Percentiles rank a stretch among this genome's conserved stretches.
Evolutionary conservation across 1,139 yeast species (phyloP).

Genomic region (Hansenula anomala): DNA sequence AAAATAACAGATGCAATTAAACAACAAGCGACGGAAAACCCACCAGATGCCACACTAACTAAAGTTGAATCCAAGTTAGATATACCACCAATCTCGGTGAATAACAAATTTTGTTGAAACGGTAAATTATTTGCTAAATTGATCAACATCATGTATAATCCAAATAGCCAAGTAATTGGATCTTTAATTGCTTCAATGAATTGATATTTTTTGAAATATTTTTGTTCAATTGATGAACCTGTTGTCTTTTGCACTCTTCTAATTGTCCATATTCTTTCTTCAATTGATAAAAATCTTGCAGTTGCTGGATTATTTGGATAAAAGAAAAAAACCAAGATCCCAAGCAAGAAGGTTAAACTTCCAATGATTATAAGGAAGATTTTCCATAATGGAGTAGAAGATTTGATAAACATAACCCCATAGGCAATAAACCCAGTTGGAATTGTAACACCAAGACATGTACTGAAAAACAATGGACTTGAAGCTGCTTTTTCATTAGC

Average conservation of each 20-base stretch:
- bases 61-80: conserved; percentile 37
- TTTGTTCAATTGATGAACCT: conserved; percentile 36
- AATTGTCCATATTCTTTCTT: conserved; percentile 37
- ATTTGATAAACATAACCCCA: too few relatives aligned
- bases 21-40: conserved; percentile 30
- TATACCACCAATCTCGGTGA: conserved; percentile 32
- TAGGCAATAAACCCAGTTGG: too few relatives aligned
- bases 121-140: conserved; percentile 40
- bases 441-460: too few relatives aligned
- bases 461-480: conserved; percentile 30
- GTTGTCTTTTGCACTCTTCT: conserved; percentile 33
- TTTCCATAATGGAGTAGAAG: too few relatives aligned
- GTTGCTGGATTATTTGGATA: conserved; percentile 39
- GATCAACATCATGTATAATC: conserved; percentile 30
- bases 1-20: background rate
- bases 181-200: conserved; percentile 37
- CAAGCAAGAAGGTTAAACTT: conserved; percentile 29
- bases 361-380: conserved; percentile 35
- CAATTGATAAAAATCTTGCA: conserved; percentile 28
- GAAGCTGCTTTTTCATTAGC: conserved; percentile 30
- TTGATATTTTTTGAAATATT: conserved; percentile 34
- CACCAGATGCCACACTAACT: conserved; percentile 43
- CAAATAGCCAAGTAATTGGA: conserved; percentile 39
- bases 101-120: conserved; percentile 37
- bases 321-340: conserved; percentile 24